Conservation (phyloP, 345 rosid species). For the Sapria himalayana region DNA sequence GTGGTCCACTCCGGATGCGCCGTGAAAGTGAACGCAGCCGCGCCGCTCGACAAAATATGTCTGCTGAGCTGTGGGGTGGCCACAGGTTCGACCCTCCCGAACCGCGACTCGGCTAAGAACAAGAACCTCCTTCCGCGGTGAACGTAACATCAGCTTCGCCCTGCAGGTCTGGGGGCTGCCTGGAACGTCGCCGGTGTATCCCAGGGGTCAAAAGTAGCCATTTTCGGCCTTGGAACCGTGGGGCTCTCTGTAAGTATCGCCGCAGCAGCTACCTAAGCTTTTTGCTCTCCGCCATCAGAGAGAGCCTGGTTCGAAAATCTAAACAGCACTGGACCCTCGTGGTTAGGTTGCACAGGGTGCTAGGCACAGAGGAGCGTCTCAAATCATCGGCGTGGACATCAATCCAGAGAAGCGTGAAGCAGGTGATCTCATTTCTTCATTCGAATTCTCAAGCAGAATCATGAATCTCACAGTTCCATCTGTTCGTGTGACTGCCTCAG, state of each 20-base stretch:
- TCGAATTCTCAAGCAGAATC: constrained; percentile 8
- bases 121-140: not conserved
- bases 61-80: constrained; percentile 79
- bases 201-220: constrained; percentile 55
- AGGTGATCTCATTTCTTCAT: constrained; percentile 21
- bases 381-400: constrained; percentile 70
- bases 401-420: constrained; percentile 46
- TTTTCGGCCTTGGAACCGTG: constrained; percentile 84
- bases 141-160: not conserved
- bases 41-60: constrained; percentile 67
- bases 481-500: constrained; percentile 19
- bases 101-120: not conserved
- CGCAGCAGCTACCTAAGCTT: too few relatives aligned
- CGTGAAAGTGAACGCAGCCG: constrained; percentile 44
- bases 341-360: constrained; percentile 89
- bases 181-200: constrained; percentile 84
- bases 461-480: not conserved
- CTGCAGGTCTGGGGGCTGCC: constrained; percentile 79
- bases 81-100: constrained; percentile 23
- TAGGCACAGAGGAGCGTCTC: constrained; percentile 59
- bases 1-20: constrained; percentile 93
- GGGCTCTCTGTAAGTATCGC: constrained; percentile 66
- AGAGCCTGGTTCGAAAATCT: not conserved
- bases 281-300: not conserved
- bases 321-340: not conserved